Conservation (phyloP, 192 early-diverging fungal species). For the Coemansia reversa region DNA sequence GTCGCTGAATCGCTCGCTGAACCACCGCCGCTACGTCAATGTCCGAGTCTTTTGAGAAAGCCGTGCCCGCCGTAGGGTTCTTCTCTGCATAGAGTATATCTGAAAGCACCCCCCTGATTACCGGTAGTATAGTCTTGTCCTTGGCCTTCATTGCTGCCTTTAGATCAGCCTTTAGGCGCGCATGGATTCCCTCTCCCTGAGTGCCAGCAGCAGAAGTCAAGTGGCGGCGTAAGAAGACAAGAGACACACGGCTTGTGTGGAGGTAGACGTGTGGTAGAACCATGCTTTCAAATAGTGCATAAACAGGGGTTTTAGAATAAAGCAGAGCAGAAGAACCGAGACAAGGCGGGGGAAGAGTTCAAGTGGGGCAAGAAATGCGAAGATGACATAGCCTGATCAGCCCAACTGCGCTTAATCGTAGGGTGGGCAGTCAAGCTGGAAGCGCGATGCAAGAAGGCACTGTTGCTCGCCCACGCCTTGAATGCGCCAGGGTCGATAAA, state of each 20-base stretch:
- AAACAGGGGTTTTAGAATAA: no score
- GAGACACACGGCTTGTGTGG: no score
- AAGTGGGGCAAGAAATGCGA: no score
- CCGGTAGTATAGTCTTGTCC: conserved; percentile 61
- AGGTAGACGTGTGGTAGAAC: no score
- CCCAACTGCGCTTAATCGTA: not conserved
- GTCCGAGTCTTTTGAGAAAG: conserved; percentile 53
- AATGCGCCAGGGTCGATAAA: conserved; percentile 36
- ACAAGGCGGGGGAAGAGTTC: not conserved
- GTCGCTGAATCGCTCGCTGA: conserved; percentile 78
- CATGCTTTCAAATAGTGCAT: no score
- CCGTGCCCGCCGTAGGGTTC: conserved; percentile 36
- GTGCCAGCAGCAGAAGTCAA: conserved; percentile 7
- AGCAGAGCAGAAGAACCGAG: not conserved
- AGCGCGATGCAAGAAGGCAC: conserved; percentile 36
- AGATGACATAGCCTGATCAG: no score
- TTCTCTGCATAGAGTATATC: conserved; percentile 81
- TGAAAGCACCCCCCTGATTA: conserved; percentile 74
- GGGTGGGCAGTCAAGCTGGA: conserved; percentile 9
- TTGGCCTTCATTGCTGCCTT: conserved; percentile 78
- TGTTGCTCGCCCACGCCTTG: conserved; percentile 15
- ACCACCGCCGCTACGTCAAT: conserved; percentile 65
- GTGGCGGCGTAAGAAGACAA: conserved; percentile 1
- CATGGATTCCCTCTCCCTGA: conserved; percentile 19
- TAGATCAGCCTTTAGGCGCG: conserved; percentile 70